Base-by-base conservation (phyloP, 139 green algal genomes). In the Chlorokybus atmophyticus region DNA sequence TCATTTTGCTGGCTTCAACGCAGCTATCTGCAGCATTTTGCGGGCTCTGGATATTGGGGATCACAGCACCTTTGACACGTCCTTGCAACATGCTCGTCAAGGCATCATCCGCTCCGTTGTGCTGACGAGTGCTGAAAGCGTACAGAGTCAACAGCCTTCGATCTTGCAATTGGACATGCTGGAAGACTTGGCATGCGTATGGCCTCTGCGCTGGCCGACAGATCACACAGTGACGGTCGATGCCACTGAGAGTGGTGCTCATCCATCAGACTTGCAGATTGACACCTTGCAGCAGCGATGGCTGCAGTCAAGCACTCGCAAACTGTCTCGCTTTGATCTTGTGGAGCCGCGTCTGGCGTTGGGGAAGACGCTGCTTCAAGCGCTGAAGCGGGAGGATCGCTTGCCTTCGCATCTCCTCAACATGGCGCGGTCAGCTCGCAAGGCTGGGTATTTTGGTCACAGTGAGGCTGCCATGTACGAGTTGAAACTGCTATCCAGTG, bases 281-380 rank as follows among this genome's bases (percentile, higher is more conserved):
- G 38, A 44, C 14, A 17, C 14, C 14, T 17, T 44, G 38, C 14
- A 44, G 38, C 14, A 44, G 17, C 14, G 38, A 17, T 44, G 38
- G 50, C 14, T 41, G n/a, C n/a, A n/a, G n/a, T n/a, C n/a, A n/a
- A n/a, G n/a, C n/a, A n/a, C n/a, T n/a, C n/a, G n/a, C n/a, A n/a
- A n/a, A n/a, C n/a, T n/a, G n/a, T n/a, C n/a, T n/a, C 62, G 57
- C n/a, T 82, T 71, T 40, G 39, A 62, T 32, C 52, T 83, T 35
- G 40, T 64, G 35, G 70, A 84, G 57, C 82, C 77, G 0, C 62
- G 85, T 28, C 64, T 82, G 41, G 67, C 62, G 48, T 39, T 78
- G 48, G 76, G 67, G 4, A 48, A 60, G 21, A 59, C 61, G 17
- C 27, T 83, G 27, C 58, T 83, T 35, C 17, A 23, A 1, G 21